Evolutionary conservation across 2,329 filamentous ascomycete species (phyloP).

Genomic region (Diaporthe australafricana): DNA sequence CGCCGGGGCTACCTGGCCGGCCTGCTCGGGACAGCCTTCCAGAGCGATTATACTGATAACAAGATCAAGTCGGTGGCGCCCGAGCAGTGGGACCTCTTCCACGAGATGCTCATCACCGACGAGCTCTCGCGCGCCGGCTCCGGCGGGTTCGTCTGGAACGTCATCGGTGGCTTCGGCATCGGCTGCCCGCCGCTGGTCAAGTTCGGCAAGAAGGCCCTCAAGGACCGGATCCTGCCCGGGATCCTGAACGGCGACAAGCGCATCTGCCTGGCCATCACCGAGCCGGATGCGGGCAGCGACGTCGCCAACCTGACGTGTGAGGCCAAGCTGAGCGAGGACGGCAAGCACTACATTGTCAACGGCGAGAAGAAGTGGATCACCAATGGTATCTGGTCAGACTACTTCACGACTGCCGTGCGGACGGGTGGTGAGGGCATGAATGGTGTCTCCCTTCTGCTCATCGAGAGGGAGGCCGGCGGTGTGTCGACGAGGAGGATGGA

Average conservation of each 20-base stretch:
- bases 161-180: constrained; percentile 96
- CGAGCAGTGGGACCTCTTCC: constrained; percentile 98
- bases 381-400: constrained; percentile 96
- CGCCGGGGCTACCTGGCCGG: constrained; percentile 93
- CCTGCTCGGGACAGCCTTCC: constrained; percentile 86
- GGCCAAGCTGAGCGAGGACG: constrained; percentile 93
- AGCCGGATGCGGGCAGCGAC: constrained; percentile 94
- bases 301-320: constrained; percentile 96
- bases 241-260: constrained; percentile 94
- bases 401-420: constrained; percentile 96
- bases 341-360: constrained; percentile 99
- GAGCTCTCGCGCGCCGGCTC: constrained; percentile 90
- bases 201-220: constrained; percentile 86
- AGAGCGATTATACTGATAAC: constrained; percentile 77
- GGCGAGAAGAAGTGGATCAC: constrained; percentile 99
- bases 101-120: constrained; percentile 95
- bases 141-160: constrained; percentile 95
- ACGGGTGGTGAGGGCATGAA: constrained; percentile 93
- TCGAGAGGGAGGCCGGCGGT: constrained; percentile 85
- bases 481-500: constrained; percentile 97
- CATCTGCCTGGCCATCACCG: constrained; percentile 97
- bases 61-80: constrained; percentile 81
- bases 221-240: constrained; percentile 88
- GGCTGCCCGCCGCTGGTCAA: constrained; percentile 92
- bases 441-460: constrained; percentile 89